A percentile compares a stretch with the other conserved stretches of the same genome.
These are phyloP conservation scores for Narthecium ossifragum DNA, from an alignment of 106 monocot genomes.

Conservation along the genomic window DNA sequence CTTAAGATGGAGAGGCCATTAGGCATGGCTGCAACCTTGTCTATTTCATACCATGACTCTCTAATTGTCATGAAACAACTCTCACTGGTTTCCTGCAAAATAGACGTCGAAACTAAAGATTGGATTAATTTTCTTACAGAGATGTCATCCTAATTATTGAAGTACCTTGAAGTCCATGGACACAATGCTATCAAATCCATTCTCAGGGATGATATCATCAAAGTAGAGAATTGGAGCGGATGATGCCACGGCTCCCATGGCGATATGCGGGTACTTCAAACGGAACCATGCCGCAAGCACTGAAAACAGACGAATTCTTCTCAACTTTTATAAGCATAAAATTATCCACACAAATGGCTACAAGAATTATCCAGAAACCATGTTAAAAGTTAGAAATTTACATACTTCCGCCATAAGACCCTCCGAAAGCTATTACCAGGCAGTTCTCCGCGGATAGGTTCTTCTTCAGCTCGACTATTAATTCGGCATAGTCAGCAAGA, in stretches of 20 bases:
- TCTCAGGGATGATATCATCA: conserved; percentile 72
- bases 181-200: conserved; percentile 77
- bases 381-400: background rate
- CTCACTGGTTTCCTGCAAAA: no score
- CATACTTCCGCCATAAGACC: conserved; percentile 94
- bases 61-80: no score
- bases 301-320: no score
- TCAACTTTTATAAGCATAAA: background rate
- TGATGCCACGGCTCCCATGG: conserved; percentile 86
- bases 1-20: no score
- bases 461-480: conserved; percentile 77
- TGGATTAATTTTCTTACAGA: no score
- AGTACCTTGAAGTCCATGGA: conserved; percentile 93
- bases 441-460: conserved; percentile 79
- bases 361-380: background rate
- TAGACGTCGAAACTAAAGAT: no score
- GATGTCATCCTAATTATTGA: no score
- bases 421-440: conserved; percentile 86
- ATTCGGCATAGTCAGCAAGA: conserved; percentile 71
- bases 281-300: conserved; percentile 99
- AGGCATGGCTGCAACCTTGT: no score
- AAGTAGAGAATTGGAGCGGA: conserved; percentile 94
- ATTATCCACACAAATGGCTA: background rate
- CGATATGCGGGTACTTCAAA: conserved; percentile 84
- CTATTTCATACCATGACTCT: no score